phyloP scores from a whole-genome alignment of 2,329 filamentous ascomycete genomes.

The Colletotrichum sp. region DNA sequence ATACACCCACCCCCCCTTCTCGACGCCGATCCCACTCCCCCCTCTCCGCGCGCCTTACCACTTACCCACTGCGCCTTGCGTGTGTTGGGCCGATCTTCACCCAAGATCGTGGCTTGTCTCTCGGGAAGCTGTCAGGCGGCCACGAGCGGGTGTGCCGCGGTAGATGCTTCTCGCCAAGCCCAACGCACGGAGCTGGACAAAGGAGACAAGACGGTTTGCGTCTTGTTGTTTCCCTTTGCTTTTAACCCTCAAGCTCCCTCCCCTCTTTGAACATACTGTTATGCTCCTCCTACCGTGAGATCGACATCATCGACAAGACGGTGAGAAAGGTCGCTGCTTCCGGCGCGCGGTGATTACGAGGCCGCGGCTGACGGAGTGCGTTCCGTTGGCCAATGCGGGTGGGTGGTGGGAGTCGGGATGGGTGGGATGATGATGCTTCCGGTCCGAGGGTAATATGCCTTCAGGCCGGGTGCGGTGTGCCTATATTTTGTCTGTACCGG shows the following conservation, averaged over 20 bases:
- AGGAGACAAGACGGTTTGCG: background rate
- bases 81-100: background rate
- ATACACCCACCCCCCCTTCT: background rate
- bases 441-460: background rate
- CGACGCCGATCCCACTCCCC: background rate
- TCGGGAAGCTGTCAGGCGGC: background rate
- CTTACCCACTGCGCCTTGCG: background rate
- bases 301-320: background rate
- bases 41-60: background rate
- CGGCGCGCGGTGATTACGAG: background rate
- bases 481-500: background rate
- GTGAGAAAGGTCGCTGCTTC: background rate
- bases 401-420: background rate
- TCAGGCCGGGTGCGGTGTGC: background rate
- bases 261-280: background rate
- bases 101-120: background rate
- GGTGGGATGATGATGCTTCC: background rate
- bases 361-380: background rate
- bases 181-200: background rate
- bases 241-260: background rate
- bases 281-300: fast-evolving
- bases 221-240: background rate
- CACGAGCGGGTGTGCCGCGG: background rate
- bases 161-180: background rate
- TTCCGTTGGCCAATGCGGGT: background rate